Evolutionary conservation across 2,329 filamentous ascomycete species (phyloP).

Genomic region (Fusarium sp.): DNA sequence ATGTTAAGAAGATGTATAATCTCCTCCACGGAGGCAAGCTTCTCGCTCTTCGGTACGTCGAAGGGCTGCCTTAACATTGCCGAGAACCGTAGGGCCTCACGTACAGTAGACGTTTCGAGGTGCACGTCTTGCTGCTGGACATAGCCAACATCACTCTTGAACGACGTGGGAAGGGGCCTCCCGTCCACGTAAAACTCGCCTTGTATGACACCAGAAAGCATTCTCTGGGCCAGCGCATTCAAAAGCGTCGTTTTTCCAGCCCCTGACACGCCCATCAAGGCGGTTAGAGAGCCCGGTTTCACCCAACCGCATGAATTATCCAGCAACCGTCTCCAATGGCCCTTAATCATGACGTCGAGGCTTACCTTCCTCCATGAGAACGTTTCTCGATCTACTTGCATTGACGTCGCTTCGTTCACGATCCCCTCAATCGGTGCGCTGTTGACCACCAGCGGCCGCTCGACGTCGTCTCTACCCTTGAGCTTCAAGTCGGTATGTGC

Average conservation of each 20-base stretch:
- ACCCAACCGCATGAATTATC: neutral
- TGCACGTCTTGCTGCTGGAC: slow-evolving; percentile 49
- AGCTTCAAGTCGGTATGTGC: neutral
- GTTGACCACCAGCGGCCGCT: neutral
- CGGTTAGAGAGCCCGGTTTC: neutral
- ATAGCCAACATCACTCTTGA: neutral
- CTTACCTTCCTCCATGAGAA: neutral
- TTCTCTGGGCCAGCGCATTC: neutral
- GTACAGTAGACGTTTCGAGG: slow-evolving; percentile 63
- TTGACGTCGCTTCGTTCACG: neutral
- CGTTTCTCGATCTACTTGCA: neutral
- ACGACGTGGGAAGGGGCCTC: neutral
- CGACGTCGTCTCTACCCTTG: neutral
- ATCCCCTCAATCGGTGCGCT: neutral
- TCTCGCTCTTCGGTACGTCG: slow-evolving; percentile 56
- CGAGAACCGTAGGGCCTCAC: slow-evolving; percentile 63
- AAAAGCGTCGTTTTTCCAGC: neutral
- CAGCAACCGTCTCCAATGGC: neutral
- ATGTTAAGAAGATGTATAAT: slow-evolving; percentile 71
- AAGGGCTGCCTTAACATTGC: slow-evolving; percentile 66
- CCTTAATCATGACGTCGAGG: neutral
- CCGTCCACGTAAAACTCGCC: neutral
- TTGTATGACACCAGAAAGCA: neutral
- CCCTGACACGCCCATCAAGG: slow-evolving; percentile 1
- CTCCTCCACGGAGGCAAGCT: slow-evolving; percentile 69